These are phyloP conservation scores for Magnaporthales sp. DNA, from an alignment of 2,329 filamentous ascomycete genomes.

Conservation along the genomic window DNA sequence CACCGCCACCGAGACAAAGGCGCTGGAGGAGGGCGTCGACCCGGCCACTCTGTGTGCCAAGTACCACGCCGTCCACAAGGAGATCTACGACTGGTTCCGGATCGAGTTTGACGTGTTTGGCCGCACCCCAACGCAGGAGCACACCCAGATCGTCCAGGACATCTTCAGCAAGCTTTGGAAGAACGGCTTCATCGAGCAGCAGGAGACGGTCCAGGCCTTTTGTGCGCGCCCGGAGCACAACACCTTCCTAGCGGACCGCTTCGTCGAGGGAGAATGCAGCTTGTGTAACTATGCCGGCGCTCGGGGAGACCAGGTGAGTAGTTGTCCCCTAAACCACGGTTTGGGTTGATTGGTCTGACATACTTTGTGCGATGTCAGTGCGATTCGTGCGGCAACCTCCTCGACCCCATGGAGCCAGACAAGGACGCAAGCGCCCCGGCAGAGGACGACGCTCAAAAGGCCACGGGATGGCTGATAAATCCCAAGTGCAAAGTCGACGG, in stretches of 20 bases:
- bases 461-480: constrained; percentile 48
- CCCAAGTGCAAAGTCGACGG: constrained; percentile 89
- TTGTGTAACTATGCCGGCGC: constrained; percentile 65
- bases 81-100: constrained; percentile 93
- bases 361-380: constrained; percentile 21
- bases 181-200: constrained; percentile 82
- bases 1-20: constrained; percentile 92
- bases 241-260: constrained; percentile 72
- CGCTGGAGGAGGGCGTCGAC: constrained; percentile 74
- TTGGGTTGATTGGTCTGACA: not conserved
- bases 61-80: constrained; percentile 81
- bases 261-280: constrained; percentile 70
- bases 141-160: constrained; percentile 87
- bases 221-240: constrained; percentile 55
- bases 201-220: constrained; percentile 81
- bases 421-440: not conserved
- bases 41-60: constrained; percentile 78
- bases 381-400: constrained; percentile 57
- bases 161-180: constrained; percentile 84
- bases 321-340: not conserved
- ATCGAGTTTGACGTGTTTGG: constrained; percentile 94
- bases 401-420: constrained; percentile 55
- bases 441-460: not conserved
- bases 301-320: constrained; percentile 48
- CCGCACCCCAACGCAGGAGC: constrained; percentile 78